A percentile compares a stretch with the other conserved stretches of the same genome.
Conservation (phyloP, 1,284 basidiomycete species). For the Cerrena zonata region DNA sequence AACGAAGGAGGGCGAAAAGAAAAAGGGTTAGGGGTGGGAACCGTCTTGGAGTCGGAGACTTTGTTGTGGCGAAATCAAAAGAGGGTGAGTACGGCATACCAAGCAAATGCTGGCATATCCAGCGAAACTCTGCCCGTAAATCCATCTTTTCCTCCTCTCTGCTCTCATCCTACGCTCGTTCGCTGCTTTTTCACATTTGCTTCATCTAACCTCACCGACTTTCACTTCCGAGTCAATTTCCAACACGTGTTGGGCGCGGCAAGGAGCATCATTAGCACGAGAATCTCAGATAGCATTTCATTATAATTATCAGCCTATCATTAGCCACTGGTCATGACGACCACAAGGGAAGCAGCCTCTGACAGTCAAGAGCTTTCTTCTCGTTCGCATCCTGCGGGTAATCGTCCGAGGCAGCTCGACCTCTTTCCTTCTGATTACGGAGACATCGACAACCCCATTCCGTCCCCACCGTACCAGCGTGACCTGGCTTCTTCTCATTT, state of each 20-base stretch:
- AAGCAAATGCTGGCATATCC: too few species aligned
- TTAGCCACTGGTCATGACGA: background rate
- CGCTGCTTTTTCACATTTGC: background rate
- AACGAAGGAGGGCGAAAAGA: too few species aligned
- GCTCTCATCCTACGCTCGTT: background rate
- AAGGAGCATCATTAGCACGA: background rate
- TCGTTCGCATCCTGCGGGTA: background rate
- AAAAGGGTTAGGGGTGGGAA: too few species aligned
- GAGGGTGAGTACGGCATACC: too few species aligned
- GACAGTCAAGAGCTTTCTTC: background rate
- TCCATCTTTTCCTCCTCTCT: background rate
- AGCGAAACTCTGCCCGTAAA: too few species aligned
- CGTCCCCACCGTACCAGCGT: slow-evolving; percentile 30
- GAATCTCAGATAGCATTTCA: too few species aligned
- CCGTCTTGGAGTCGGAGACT: too few species aligned
- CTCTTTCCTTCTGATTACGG: slow-evolving; percentile 25
- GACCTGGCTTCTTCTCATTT: slow-evolving; percentile 24
- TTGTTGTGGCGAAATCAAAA: too few species aligned
- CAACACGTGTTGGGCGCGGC: background rate
- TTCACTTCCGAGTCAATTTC: too few species aligned
- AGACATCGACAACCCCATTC: slow-evolving; percentile 22
- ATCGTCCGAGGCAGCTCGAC: slow-evolving; percentile 14
- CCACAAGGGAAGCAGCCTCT: background rate
- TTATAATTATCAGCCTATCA: background rate
- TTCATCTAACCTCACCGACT: background rate